A percentile compares a stretch with the other conserved stretches of the same genome.
Evolutionary conservation across 495 filamentous ascomycete species (phyloP).

Genomic region (Penicillium desertorum): DNA sequence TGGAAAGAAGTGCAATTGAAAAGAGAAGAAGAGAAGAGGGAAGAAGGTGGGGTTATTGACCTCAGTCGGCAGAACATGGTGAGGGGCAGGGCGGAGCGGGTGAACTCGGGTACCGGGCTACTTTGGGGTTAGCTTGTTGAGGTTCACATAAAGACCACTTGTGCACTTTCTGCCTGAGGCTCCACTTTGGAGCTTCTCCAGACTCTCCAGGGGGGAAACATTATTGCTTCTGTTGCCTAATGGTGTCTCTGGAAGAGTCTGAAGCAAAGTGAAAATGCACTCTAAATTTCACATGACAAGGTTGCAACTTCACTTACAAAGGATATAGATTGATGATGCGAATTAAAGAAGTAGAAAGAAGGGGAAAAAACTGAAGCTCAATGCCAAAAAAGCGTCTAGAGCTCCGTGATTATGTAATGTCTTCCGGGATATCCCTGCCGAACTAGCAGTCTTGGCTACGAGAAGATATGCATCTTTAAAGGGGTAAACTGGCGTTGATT

Average conservation of each 20-base stretch:
- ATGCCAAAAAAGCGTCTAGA: conserved; percentile 27
- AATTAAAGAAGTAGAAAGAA: conserved; percentile 20
- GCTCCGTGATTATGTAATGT: conserved; percentile 20
- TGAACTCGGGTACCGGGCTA: conserved; percentile 32
- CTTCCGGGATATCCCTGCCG: conserved; percentile 16
- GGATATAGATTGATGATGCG: conserved; percentile 19
- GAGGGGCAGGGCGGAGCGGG: conserved; percentile 45
- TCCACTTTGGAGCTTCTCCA: conserved; percentile 10
- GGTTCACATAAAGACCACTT: conserved; percentile 20
- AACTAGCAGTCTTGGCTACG: not conserved
- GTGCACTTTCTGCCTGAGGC: conserved; percentile 20
- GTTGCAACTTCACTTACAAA: conserved; percentile 21
- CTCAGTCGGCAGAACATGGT: conserved; percentile 54
- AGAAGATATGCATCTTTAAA: not conserved
- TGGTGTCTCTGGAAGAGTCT: not conserved
- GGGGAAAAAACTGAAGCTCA: conserved; percentile 31
- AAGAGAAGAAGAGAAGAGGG: conserved; percentile 48
- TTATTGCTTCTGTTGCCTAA: not conserved
- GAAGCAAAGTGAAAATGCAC: not conserved
- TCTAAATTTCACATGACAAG: not conserved
- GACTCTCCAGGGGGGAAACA: conserved; percentile 8
- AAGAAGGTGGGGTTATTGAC: conserved; percentile 49
- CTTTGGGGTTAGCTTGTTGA: conserved; percentile 29
- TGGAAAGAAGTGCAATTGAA: conserved; percentile 48
- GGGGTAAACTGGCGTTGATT: not conserved